A percentile compares a stretch with the other conserved stretches of the same genome.
Evolutionary conservation across 2,329 filamentous ascomycete genomes (phyloP).

Genomic region (Nannizziopsis barbatae): DNA sequence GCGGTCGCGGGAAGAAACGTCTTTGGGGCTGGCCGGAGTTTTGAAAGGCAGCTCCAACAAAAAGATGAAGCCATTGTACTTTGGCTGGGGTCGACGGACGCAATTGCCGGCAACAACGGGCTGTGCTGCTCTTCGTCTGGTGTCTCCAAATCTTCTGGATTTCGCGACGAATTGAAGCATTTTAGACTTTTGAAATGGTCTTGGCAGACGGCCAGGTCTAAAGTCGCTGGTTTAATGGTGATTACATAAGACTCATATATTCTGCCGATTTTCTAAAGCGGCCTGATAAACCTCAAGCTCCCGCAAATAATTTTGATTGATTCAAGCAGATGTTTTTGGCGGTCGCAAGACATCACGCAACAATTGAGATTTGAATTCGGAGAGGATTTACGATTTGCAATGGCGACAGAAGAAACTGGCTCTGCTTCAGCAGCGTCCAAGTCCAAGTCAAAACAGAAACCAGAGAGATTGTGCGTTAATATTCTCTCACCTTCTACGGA

Average conservation of each 20-base stretch:
- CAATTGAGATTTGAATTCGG: neutral
- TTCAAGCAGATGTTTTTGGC: neutral
- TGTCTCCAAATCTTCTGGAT: slow-evolving; percentile 5
- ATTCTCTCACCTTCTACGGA: neutral
- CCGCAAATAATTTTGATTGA: neutral
- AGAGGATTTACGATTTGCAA: slow-evolving; percentile 5
- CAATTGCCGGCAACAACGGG: slow-evolving; percentile 6
- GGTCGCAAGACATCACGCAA: no score
- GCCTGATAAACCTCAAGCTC: neutral
- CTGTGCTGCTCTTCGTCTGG: neutral
- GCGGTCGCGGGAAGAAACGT: slow-evolving; percentile 28
- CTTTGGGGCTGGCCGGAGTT: slow-evolving; percentile 35
- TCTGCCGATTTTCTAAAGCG: neutral
- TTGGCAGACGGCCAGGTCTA: no score
- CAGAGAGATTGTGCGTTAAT: slow-evolving; percentile 32
- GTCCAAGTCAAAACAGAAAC: slow-evolving; percentile 22
- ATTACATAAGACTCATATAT: neutral
- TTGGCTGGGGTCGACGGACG: neutral
- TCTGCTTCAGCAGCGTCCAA: slow-evolving; percentile 17
- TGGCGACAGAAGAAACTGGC: slow-evolving; percentile 24
- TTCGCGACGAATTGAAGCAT: neutral
- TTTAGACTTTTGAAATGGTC: neutral
- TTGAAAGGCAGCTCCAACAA: slow-evolving; percentile 49
- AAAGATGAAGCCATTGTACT: slow-evolving; percentile 44
- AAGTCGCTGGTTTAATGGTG: neutral